A percentile compares a stretch with the other conserved stretches of the same genome.
phyloP scores from a whole-genome alignment of 305 asterid genomes.

The Rubia tinctorum region DNA sequence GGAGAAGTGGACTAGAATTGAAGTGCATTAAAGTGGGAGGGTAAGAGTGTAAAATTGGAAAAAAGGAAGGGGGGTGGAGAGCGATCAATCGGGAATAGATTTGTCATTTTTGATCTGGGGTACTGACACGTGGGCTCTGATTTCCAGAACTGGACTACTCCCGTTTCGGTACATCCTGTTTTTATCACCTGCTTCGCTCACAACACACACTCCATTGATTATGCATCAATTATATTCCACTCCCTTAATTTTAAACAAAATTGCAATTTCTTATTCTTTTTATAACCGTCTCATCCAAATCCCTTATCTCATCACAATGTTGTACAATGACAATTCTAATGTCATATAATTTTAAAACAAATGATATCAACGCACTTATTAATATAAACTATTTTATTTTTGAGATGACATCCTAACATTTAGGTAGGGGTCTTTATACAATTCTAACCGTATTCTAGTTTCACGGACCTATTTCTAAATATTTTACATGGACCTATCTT shows the following conservation, averaged over 20 bases:
- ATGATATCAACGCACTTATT: no score
- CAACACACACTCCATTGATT: not conserved
- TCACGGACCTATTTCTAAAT: no score
- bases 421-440: no score
- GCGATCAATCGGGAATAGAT: slow-evolving; percentile 17
- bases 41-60: slow-evolving; percentile 5
- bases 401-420: no score
- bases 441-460: no score
- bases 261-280: no score
- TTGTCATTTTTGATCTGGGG: slow-evolving; percentile 19
- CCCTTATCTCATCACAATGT: not conserved
- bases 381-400: no score
- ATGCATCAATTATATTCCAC: not conserved
- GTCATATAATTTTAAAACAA: no score
- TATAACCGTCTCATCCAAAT: not conserved
- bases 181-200: slow-evolving; percentile 8
- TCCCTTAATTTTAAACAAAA: not conserved
- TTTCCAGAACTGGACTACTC: not conserved
- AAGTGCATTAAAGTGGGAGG: not conserved
- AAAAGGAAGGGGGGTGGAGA: not conserved
- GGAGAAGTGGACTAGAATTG: not conserved
- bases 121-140: slow-evolving; percentile 23
- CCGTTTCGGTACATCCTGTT: not conserved
- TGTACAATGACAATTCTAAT: not conserved
- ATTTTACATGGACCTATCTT: no score